Evolutionary conservation across 345 rosid species (phyloP).

Genomic region (Dipteronia dyeriana): DNA sequence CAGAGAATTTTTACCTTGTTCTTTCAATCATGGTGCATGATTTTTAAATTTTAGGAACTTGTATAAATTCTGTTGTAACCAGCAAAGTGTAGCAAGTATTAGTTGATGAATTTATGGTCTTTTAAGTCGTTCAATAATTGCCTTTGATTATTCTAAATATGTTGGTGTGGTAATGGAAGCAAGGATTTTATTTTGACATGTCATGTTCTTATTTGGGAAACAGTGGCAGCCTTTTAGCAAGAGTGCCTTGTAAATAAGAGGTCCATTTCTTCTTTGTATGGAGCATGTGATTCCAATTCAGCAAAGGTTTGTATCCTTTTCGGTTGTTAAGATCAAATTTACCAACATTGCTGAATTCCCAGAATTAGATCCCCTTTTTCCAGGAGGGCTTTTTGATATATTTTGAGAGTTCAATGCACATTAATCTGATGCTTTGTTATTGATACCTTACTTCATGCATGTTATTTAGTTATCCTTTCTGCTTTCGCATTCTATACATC

Average conservation of each 20-base stretch:
- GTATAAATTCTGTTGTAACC: too few species aligned
- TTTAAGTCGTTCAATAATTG: too few species aligned
- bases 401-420: not conserved
- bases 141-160: too few species aligned
- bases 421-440: too few species aligned
- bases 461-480: not conserved
- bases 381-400: too few species aligned
- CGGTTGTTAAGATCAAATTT: not conserved
- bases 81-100: too few species aligned
- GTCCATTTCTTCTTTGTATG: not conserved
- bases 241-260: not conserved
- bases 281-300: not conserved
- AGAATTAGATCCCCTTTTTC: not conserved
- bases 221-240: slow-evolving; percentile 20
- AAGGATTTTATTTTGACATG: not conserved
- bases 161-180: slow-evolving; percentile 19
- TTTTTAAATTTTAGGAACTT: too few species aligned
- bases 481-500: not conserved
- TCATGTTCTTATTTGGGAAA: slow-evolving; percentile 2
- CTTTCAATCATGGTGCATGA: slow-evolving; percentile 8
- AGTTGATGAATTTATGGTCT: too few species aligned
- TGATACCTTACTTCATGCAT: too few species aligned
- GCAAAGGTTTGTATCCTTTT: not conserved
- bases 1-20: too few species aligned
- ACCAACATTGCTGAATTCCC: not conserved